phyloP scores from a whole-genome alignment of 1,139 yeast genomes.

The Candida tropicalis region DNA sequence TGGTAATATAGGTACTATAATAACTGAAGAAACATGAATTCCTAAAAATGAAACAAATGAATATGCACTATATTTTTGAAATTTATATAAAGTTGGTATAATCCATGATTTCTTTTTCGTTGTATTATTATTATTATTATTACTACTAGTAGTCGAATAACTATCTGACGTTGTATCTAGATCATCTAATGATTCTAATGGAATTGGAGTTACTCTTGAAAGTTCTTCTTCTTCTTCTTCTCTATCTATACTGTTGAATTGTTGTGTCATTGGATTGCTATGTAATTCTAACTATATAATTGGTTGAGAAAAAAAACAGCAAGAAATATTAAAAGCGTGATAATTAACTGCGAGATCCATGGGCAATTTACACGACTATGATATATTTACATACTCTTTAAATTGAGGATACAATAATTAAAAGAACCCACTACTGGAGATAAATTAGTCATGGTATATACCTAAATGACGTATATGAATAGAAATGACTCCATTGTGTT shows the following conservation, averaged over 20 bases:
- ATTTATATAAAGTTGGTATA: slow-evolving; percentile 18
- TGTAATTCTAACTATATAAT: neutral
- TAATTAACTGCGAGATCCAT: too few relatives aligned
- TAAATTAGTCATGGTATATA: too few relatives aligned
- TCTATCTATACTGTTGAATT: too few relatives aligned
- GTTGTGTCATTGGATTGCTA: neutral
- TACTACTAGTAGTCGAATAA: neutral
- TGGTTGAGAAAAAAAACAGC: slow-evolving; percentile 4
- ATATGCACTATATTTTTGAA: slow-evolving; percentile 66
- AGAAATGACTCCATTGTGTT: too few relatives aligned
- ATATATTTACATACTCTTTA: too few relatives aligned
- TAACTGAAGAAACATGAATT: slow-evolving; percentile 60
- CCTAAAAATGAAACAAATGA: slow-evolving; percentile 59
- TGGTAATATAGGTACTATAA: slow-evolving; percentile 55
- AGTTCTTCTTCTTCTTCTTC: slow-evolving; percentile 5
- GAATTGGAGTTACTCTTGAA: slow-evolving; percentile 11
- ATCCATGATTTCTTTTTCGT: slow-evolving; percentile 11
- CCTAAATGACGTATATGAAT: too few relatives aligned
- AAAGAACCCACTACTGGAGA: too few relatives aligned
- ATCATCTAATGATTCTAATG: slow-evolving; percentile 11
- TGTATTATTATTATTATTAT: neutral
- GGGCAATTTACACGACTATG: too few relatives aligned
- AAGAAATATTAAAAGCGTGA: too few relatives aligned
- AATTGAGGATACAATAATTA: too few relatives aligned
- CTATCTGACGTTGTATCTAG: neutral